Percentiles rank a stretch among this genome's conserved stretches.
Evolutionary conservation across 345 rosid species (phyloP).

Genomic region (Pelargonium nanum): DNA sequence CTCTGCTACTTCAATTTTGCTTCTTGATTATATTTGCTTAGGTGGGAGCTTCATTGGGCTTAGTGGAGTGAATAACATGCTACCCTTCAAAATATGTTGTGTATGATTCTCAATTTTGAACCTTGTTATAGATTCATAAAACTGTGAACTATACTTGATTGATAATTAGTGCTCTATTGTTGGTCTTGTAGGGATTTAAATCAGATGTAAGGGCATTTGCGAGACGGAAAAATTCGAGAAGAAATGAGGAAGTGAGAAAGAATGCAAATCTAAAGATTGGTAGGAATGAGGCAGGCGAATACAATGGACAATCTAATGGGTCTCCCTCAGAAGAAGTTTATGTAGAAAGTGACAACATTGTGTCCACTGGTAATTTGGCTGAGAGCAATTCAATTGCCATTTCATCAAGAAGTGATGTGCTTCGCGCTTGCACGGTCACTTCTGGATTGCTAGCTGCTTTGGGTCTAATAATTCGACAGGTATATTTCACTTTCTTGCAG

Average conservation of each 20-base stretch:
- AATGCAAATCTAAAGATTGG: not conserved
- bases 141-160: not conserved
- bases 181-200: not conserved
- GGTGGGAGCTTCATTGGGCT: not conserved
- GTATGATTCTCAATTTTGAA: no score
- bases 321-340: no score
- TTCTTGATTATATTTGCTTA: not conserved
- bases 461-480: constrained; percentile 63
- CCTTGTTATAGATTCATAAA: not conserved
- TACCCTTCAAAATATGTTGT: not conserved
- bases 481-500: constrained; percentile 1
- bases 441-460: constrained; percentile 64
- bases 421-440: constrained; percentile 63
- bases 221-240: not conserved
- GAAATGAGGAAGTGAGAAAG: not conserved
- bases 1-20: not conserved
- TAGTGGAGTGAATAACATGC: not conserved
- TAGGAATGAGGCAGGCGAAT: not conserved
- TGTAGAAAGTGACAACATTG: not conserved
- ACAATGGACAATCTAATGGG: not conserved
- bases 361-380: not conserved
- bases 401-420: constrained; percentile 60
- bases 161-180: not conserved
- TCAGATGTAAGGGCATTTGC: not conserved
- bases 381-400: constrained; percentile 10